Percentiles rank a stretch among this genome's conserved stretches.
phyloP scores from a whole-genome alignment of 2,329 filamentous ascomycete genomes.

The Talaromyces piceae region DNA sequence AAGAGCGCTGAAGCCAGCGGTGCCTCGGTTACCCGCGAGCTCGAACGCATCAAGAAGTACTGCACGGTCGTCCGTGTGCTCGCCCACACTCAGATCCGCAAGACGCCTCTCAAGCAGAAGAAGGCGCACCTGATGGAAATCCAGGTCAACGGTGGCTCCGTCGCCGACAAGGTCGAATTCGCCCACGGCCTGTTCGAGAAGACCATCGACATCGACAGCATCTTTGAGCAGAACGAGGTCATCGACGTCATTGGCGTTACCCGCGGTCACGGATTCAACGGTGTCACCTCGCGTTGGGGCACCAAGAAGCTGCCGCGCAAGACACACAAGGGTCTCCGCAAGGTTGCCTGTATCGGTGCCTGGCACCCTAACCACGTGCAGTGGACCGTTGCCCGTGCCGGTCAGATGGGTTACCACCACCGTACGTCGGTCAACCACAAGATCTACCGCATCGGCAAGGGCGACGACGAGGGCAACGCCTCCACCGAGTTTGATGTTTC shows the following conservation, averaged over 20 bases:
- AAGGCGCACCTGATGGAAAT: slow-evolving; percentile 99
- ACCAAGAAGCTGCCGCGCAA: slow-evolving; percentile 99
- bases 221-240: slow-evolving; percentile 99
- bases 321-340: slow-evolving; percentile 99
- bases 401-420: slow-evolving; percentile 99
- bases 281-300: slow-evolving; percentile 97
- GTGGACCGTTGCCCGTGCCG: slow-evolving; percentile 99
- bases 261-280: slow-evolving; percentile 98
- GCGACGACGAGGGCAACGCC: slow-evolving; percentile 79
- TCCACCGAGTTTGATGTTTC: slow-evolving; percentile 93
- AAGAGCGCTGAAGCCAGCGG: slow-evolving; percentile 94
- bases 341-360: slow-evolving; percentile 99
- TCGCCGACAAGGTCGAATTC: slow-evolving; percentile 96
- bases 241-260: slow-evolving; percentile 98
- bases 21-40: slow-evolving; percentile 85
- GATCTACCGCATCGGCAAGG: slow-evolving; percentile 98
- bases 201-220: slow-evolving; percentile 81
- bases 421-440: slow-evolving; percentile 99
- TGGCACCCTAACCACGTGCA: slow-evolving; percentile 99
- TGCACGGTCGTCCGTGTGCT: slow-evolving; percentile 98
- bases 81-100: slow-evolving; percentile 98
- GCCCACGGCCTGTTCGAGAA: slow-evolving; percentile 97
- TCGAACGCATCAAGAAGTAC: slow-evolving; percentile 99
- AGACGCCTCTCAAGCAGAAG: slow-evolving; percentile 99
- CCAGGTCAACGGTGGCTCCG: slow-evolving; percentile 95